Conservation (phyloP, 208 protist species). For the Trypanosoma conorhini region DNA sequence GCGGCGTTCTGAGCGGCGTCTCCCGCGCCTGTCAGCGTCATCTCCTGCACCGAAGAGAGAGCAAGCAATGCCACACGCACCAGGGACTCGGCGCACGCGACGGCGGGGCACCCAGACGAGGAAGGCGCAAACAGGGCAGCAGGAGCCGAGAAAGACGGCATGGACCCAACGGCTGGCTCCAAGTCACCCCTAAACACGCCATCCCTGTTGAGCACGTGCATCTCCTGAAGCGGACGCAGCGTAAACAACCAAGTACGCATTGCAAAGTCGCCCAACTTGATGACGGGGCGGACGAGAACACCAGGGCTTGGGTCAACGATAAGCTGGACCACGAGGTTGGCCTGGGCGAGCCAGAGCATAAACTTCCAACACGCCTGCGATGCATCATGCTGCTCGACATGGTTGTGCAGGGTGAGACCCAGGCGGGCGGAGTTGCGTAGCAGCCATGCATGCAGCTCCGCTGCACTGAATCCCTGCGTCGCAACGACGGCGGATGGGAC, state of each 20-base stretch:
- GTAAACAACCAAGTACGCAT: slow-evolving; percentile 23
- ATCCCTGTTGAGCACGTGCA: slow-evolving; percentile 18
- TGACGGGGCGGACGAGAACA: slow-evolving; percentile 23
- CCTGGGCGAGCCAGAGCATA: slow-evolving; percentile 34
- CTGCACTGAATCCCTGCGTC: slow-evolving; percentile 23
- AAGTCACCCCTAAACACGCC: not conserved
- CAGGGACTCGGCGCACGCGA: slow-evolving; percentile 40
- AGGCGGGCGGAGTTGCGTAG: slow-evolving; percentile 22
- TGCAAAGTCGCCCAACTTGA: slow-evolving; percentile 21
- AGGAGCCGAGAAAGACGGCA: not conserved
- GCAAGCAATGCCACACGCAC: slow-evolving; percentile 37
- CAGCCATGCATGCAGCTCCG: slow-evolving; percentile 29
- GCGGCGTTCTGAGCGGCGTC: slow-evolving; percentile 12
- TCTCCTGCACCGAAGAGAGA: slow-evolving; percentile 41
- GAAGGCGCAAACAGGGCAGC: not conserved
- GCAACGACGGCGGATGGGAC: slow-evolving; percentile 23
- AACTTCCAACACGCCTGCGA: slow-evolving; percentile 27
- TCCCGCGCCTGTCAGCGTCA: slow-evolving; percentile 6
- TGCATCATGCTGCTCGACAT: slow-evolving; percentile 23
- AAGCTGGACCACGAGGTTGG: slow-evolving; percentile 27
- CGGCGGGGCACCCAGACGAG: not conserved
- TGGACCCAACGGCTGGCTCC: not conserved
- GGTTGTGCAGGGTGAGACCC: slow-evolving; percentile 34
- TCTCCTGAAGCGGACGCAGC: slow-evolving; percentile 26
- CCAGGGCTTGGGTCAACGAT: slow-evolving; percentile 27